phyloP scores from a whole-genome alignment of 345 rosid genomes.

The Geranium brycei region DNA sequence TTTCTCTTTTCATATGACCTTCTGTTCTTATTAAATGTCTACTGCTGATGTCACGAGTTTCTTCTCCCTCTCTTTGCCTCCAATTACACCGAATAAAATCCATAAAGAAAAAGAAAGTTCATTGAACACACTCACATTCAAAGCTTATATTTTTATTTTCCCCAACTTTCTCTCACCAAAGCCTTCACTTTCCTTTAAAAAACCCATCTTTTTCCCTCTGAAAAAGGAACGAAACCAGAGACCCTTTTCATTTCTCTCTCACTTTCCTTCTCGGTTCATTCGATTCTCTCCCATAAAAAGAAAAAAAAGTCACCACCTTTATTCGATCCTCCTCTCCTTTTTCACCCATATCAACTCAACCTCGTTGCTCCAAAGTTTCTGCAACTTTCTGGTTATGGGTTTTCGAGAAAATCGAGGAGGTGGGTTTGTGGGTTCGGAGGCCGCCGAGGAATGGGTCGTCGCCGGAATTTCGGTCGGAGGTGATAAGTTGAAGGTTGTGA shows the following conservation, averaged over 20 bases:
- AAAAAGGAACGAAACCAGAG: background rate
- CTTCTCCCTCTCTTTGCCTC: too few relatives aligned
- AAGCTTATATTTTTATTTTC: too few relatives aligned
- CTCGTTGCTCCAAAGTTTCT: background rate
- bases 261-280: too few relatives aligned
- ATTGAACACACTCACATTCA: too few relatives aligned
- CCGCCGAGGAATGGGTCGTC: constrained; percentile 14
- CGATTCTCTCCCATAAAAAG: too few relatives aligned
- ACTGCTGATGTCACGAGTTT: too few relatives aligned
- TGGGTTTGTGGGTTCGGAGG: constrained; percentile 1
- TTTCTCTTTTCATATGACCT: too few relatives aligned
- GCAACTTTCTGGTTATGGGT: background rate
- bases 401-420: constrained; percentile 4
- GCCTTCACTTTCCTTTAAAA: background rate
- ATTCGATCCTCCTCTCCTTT: too few relatives aligned
- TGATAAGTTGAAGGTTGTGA: constrained; percentile 7
- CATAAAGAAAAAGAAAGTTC: too few relatives aligned
- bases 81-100: too few relatives aligned
- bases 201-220: background rate
- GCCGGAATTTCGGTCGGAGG: constrained; percentile 13
- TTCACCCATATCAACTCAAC: background rate
- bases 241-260: background rate
- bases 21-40: too few relatives aligned
- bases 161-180: background rate
- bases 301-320: too few relatives aligned